Conservation (phyloP, 2,329 filamentous ascomycete genomes). For the Alternaria triticina region DNA sequence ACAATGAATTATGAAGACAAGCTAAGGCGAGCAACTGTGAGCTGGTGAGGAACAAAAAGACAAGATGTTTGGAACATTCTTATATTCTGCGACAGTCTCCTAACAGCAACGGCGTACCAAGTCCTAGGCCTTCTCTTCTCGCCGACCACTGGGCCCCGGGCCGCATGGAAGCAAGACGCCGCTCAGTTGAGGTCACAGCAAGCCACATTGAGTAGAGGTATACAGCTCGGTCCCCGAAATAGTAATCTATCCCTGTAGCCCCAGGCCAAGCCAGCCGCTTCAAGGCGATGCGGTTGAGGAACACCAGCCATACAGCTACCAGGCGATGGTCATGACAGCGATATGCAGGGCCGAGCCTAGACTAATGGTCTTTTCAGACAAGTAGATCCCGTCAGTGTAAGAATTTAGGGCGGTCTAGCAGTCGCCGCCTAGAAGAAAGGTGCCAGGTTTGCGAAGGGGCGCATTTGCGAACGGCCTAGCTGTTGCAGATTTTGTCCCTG, state of each 20-base stretch:
- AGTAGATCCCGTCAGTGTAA: background rate
- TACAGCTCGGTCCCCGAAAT: background rate
- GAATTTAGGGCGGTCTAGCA: background rate
- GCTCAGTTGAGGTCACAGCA: background rate
- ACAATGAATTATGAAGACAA: background rate
- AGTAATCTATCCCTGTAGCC: constrained; percentile 2
- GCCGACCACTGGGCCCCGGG: background rate
- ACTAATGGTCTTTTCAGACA: background rate
- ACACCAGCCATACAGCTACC: constrained; percentile 1
- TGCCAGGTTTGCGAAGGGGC: background rate
- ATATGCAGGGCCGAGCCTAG: background rate
- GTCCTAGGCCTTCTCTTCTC: background rate
- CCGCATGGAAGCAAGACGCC: background rate
- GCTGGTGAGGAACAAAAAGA: background rate
- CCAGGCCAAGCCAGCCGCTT: background rate
- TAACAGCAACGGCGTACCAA: background rate
- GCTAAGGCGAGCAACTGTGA: background rate
- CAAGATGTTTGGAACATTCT: background rate
- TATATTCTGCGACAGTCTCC: constrained; percentile 1
- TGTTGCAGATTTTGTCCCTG: background rate
- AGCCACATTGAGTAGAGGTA: constrained; percentile 1
- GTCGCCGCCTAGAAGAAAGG: background rate
- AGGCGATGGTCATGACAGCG: background rate
- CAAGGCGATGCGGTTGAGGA: background rate
- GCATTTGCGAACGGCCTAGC: background rate